Evolutionary conservation across 2,329 filamentous ascomycete species (phyloP).

Genomic region (Lachnellula subtilissima): DNA sequence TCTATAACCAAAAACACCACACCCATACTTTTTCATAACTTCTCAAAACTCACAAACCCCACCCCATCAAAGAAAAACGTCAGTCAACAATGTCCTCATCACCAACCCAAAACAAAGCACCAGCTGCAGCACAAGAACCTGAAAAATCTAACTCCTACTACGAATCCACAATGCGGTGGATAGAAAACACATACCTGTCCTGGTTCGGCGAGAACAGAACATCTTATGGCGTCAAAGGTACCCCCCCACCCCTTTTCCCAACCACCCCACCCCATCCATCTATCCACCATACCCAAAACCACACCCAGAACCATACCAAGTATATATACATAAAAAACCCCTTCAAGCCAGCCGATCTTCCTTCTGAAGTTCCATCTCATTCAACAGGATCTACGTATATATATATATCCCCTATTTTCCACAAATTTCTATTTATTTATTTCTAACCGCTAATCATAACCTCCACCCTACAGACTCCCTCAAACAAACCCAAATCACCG

Average conservation of each 20-base stretch:
- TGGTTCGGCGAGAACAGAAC: constrained; percentile 29
- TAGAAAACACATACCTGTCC: constrained; percentile 28
- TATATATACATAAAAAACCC: too few relatives aligned
- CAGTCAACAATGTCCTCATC: constrained; percentile 3
- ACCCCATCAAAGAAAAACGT: too few relatives aligned
- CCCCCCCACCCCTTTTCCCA: not conserved
- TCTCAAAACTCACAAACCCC: not conserved
- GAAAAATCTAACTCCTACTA: constrained; percentile 10
- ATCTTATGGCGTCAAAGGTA: constrained; percentile 27
- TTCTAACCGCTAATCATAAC: too few relatives aligned
- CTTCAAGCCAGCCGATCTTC: too few relatives aligned
- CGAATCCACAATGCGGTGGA: constrained; percentile 22
- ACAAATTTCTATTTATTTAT: too few relatives aligned
- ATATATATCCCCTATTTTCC: too few relatives aligned
- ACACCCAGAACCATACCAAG: too few relatives aligned
- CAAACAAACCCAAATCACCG: constrained; percentile 23
- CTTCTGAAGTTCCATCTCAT: too few relatives aligned
- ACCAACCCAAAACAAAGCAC: not conserved
- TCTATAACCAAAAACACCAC: not conserved
- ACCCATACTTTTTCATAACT: not conserved
- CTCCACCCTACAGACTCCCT: not conserved
- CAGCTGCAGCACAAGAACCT: constrained; percentile 12
- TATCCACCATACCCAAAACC: constrained; percentile 16
- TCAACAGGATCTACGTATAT: too few relatives aligned
- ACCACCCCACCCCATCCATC: too few relatives aligned